Evolutionary conservation across 139 green algal genomes (phyloP).

Genomic region (Asterochloris sp.): DNA sequence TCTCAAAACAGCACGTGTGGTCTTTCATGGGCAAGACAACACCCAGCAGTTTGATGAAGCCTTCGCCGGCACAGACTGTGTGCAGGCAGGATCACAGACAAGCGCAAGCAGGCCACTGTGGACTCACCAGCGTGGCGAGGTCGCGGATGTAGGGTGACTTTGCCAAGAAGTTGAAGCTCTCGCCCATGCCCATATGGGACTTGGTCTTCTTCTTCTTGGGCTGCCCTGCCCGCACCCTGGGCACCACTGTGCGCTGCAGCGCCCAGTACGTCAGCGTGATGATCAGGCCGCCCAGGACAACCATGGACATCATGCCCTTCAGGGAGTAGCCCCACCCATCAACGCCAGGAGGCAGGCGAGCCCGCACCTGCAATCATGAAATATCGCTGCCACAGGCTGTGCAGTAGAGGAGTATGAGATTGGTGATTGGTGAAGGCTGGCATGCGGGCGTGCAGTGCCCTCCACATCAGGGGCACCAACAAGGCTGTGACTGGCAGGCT

Average conservation of each 20-base stretch:
- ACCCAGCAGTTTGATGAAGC: too few relatives aligned
- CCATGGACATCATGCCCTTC: conserved; percentile 95
- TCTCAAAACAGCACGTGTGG: too few relatives aligned
- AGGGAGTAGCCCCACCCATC: conserved; percentile 97
- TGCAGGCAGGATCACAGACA: neutral
- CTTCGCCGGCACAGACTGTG: neutral
- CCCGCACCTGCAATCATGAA: conserved; percentile 54
- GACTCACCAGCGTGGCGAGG: conserved; percentile 82
- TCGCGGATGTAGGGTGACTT: conserved; percentile 93
- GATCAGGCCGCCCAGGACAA: conserved; percentile 79
- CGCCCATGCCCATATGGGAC: conserved; percentile 87
- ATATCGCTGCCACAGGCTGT: neutral
- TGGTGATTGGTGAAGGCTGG: too few relatives aligned
- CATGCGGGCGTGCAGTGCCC: too few relatives aligned
- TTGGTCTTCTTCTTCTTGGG: conserved; percentile 89
- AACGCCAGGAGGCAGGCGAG: conserved; percentile 85
- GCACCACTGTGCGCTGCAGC: conserved; percentile 84
- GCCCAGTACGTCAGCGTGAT: conserved; percentile 82
- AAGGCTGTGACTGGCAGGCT: too few relatives aligned
- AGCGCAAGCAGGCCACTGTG: neutral
- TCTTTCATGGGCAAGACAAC: too few relatives aligned
- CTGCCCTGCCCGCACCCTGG: conserved; percentile 38
- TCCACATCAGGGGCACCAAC: too few relatives aligned
- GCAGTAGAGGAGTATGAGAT: neutral
- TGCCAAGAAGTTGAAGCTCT: conserved; percentile 94